phyloP scores from a whole-genome alignment of 163 green algal species.

The Scenedesmus sp. region DNA sequence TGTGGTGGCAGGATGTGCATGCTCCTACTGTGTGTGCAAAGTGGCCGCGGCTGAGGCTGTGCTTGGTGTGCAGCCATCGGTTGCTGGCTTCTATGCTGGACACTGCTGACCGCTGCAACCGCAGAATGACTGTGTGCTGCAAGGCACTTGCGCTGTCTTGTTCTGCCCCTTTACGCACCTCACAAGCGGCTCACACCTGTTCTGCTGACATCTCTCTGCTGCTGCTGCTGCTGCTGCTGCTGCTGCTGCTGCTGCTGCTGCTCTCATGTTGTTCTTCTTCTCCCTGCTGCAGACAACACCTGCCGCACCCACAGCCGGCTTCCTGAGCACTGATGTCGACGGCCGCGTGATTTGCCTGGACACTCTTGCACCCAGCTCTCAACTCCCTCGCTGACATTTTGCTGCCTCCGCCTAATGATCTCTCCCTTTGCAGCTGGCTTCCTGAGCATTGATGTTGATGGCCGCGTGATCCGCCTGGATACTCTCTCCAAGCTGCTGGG shows the following conservation, averaged over 20 bases:
- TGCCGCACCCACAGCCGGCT: slow-evolving; percentile 45
- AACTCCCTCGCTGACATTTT: slow-evolving; percentile 30
- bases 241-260: not conserved
- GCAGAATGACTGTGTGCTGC: not conserved
- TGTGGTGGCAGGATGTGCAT: no score
- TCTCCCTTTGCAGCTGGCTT: slow-evolving; percentile 54
- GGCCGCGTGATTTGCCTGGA: slow-evolving; percentile 79
- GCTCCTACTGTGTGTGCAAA: no score
- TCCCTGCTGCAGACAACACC: no score
- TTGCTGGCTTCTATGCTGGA: not conserved
- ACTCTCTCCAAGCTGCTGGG: slow-evolving; percentile 86
- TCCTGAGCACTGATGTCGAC: slow-evolving; percentile 79
- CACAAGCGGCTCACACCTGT: no score
- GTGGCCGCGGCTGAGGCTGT: not conserved
- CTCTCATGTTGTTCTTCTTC: not conserved
- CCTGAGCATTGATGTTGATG: slow-evolving; percentile 78
- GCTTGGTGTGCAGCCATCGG: not conserved
- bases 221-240: not conserved
- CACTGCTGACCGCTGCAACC: not conserved
- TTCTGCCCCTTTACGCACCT: no score
- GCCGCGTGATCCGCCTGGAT: slow-evolving; percentile 80
- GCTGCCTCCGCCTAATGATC: not conserved
- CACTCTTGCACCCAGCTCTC: slow-evolving; percentile 82
- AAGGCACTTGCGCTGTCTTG: not conserved
- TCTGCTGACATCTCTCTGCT: not conserved